phyloP scores from a whole-genome alignment of 345 rosid genomes.

The Pugionium dolabratum region DNA sequence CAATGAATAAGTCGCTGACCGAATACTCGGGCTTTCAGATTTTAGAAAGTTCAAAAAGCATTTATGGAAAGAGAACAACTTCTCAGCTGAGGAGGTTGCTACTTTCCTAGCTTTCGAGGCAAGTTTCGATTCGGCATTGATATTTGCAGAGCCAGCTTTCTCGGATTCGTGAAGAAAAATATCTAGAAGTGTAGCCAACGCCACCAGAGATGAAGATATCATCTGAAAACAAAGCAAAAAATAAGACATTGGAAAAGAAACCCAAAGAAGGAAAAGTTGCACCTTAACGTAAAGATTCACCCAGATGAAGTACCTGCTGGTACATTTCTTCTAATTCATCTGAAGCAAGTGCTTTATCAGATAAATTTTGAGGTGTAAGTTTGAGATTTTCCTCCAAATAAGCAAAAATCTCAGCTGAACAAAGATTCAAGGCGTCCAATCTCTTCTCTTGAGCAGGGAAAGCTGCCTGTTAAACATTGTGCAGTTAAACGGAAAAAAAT shows the following conservation, averaged over 20 bases:
- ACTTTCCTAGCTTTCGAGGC: slow-evolving; percentile 71
- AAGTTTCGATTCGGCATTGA: slow-evolving; percentile 59
- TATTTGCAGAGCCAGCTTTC: slow-evolving; percentile 60
- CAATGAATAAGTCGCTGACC: slow-evolving; percentile 77
- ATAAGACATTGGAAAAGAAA: slow-evolving; percentile 20
- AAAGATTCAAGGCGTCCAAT: slow-evolving; percentile 78
- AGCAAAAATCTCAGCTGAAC: slow-evolving; percentile 64
- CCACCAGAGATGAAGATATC: slow-evolving; percentile 77
- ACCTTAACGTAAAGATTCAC: slow-evolving; percentile 9
- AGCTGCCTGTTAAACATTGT: slow-evolving; percentile 67
- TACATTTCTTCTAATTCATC: slow-evolving; percentile 95
- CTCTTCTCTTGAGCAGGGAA: slow-evolving; percentile 93
- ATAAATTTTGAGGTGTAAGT: slow-evolving; percentile 72
- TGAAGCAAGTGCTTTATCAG: slow-evolving; percentile 78
- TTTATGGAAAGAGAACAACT: slow-evolving; percentile 66
- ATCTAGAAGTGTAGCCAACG: slow-evolving; percentile 86
- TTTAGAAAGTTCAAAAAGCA: slow-evolving; percentile 76
- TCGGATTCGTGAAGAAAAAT: slow-evolving; percentile 57
- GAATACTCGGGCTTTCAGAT: slow-evolving; percentile 65
- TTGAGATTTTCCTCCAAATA: slow-evolving; percentile 94
- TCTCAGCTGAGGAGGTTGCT: slow-evolving; percentile 75
- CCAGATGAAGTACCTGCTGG: slow-evolving; percentile 66
- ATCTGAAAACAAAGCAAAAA: slow-evolving; percentile 57
- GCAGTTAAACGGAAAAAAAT: slow-evolving; percentile 31
- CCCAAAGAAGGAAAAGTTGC: slow-evolving; percentile 26